Conservation (phyloP, 139 green algal species). For the Mesotaenium endlicherianum region DNA sequence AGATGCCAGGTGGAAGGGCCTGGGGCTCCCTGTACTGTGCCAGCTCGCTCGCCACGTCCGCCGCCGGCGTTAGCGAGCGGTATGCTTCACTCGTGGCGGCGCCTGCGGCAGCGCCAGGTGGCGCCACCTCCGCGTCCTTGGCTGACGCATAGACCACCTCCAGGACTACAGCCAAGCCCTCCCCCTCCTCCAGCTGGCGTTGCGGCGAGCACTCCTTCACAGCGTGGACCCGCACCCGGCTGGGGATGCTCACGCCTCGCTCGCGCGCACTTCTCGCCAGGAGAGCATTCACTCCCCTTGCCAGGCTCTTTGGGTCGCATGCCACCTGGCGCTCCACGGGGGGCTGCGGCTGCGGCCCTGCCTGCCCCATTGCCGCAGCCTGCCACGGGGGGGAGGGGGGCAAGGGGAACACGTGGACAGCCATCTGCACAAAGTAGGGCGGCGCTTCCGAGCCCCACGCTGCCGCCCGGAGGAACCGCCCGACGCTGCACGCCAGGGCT, state of each 20-base stretch:
- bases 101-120: no score
- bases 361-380: no score
- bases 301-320: no score
- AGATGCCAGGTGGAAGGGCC: neutral
- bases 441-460: constrained; percentile 32
- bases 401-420: no score
- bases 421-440: constrained; percentile 42
- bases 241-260: no score
- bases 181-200: neutral
- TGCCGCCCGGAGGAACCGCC: constrained; percentile 1
- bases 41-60: constrained; percentile 30
- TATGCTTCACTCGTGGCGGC: neutral
- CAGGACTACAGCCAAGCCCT: constrained; percentile 9
- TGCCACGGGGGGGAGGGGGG: no score
- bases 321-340: no score
- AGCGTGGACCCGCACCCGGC: neutral
- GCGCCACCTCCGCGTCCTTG: neutral
- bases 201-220: neutral
- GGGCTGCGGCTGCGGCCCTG: no score
- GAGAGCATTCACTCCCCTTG: no score
- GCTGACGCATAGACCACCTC: constrained; percentile 6
- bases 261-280: no score
- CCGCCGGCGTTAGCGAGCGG: constrained; percentile 33
- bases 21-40: neutral
- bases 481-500: no score